Evolutionary conservation across 805 yeast genomes (phyloP).

Genomic region (Ogataea paradorogensis): DNA sequence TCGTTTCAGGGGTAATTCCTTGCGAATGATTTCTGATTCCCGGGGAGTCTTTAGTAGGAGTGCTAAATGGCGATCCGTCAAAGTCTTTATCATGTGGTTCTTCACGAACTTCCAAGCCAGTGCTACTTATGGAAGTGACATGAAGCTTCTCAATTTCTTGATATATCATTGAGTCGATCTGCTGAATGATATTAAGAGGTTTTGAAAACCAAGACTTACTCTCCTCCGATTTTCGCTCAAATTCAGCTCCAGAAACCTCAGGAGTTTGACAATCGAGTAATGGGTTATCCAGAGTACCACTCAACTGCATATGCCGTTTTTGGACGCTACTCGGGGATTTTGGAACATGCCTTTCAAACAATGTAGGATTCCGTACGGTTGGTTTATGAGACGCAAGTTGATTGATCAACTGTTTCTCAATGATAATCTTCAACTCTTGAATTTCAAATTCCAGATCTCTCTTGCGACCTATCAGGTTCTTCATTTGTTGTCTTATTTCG

Average conservation of each 20-base stretch:
- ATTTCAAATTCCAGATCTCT: conserved; percentile 47
- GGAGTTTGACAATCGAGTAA: conserved; percentile 12
- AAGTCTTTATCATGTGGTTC: not conserved
- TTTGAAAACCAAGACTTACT: conserved; percentile 39
- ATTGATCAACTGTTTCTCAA: conserved; percentile 44
- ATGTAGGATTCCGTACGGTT: not conserved
- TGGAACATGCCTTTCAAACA: conserved; percentile 17
- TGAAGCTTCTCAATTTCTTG: conserved; percentile 59
- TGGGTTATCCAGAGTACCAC: conserved; percentile 22
- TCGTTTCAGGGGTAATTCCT: not conserved
- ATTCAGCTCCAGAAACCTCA: not conserved
- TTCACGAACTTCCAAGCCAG: not conserved
- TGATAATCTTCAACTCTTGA: conserved; percentile 44
- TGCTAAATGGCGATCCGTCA: not conserved
- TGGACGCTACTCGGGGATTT: conserved; percentile 22
- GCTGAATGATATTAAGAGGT: conserved; percentile 61
- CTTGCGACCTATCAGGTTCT: conserved; percentile 40
- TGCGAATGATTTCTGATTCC: not conserved
- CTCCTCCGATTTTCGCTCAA: not conserved
- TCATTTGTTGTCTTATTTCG: conserved; percentile 57
- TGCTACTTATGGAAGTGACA: conserved; percentile 28
- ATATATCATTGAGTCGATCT: conserved; percentile 63
- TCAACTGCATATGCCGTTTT: conserved; percentile 13
- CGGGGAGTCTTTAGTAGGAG: not conserved
- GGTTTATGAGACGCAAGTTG: conserved; percentile 32